Evolutionary conservation across 495 filamentous ascomycete species (phyloP).

Genomic region (Trypethelium eluteriae): DNA sequence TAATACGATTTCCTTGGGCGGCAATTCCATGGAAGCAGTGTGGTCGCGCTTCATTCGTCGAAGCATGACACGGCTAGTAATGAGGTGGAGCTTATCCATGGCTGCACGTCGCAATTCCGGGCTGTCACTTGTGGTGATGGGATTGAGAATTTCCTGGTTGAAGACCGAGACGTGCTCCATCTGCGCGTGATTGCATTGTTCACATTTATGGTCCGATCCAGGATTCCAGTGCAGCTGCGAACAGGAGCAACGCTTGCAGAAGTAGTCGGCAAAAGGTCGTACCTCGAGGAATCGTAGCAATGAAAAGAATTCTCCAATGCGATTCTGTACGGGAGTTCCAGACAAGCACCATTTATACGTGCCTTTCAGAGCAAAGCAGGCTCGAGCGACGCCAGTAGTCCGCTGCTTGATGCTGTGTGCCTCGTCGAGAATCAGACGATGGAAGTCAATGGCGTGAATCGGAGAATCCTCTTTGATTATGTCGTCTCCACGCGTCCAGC

Average conservation of each 20-base stretch:
- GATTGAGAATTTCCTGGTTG: slow-evolving; percentile 90
- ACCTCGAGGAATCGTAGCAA: slow-evolving; percentile 84
- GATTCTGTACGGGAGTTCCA: slow-evolving; percentile 90
- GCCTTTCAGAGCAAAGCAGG: slow-evolving; percentile 81
- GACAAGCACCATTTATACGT: slow-evolving; percentile 91
- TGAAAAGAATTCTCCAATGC: slow-evolving; percentile 96
- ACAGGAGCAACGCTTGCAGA: slow-evolving; percentile 79
- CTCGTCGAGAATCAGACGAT: slow-evolving; percentile 90
- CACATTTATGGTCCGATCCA: slow-evolving; percentile 58
- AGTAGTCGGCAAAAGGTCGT: slow-evolving; percentile 81
- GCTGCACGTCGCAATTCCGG: slow-evolving; percentile 53
- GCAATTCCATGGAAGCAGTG: slow-evolving; percentile 86
- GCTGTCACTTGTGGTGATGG: slow-evolving; percentile 49
- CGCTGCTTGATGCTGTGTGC: slow-evolving; percentile 92
- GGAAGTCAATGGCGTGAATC: slow-evolving; percentile 79
- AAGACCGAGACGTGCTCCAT: slow-evolving; percentile 90
- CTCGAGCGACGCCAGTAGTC: slow-evolving; percentile 81
- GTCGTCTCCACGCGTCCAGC: slow-evolving; percentile 69
- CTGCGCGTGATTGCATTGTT: slow-evolving; percentile 53
- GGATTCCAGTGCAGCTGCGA: slow-evolving; percentile 76
- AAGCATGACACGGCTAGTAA: slow-evolving; percentile 89
- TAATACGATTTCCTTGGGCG: slow-evolving; percentile 84
- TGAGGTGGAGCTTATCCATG: slow-evolving; percentile 69
- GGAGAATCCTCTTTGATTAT: slow-evolving; percentile 73
- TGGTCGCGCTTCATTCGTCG: slow-evolving; percentile 87